Conservation (phyloP, 805 yeast species). For the Wilhelminamyces savonicus region DNA sequence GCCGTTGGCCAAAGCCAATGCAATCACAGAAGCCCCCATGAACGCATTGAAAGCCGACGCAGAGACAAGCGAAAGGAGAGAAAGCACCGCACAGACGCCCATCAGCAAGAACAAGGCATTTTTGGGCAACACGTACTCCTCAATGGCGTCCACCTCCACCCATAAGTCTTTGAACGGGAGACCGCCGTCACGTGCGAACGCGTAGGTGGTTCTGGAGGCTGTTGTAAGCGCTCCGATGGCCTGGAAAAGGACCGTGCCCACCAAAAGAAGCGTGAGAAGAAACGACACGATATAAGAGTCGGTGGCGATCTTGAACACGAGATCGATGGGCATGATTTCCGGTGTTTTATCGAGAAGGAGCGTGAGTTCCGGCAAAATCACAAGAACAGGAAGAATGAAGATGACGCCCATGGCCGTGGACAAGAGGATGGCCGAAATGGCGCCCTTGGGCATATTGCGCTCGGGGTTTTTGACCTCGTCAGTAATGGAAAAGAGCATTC, state of each 20-base stretch:
- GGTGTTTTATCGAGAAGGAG: slow-evolving; percentile 51
- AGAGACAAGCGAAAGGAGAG: slow-evolving; percentile 62
- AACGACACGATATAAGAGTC: slow-evolving; percentile 64
- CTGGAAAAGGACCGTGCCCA: slow-evolving; percentile 68
- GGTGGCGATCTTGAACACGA: slow-evolving; percentile 66
- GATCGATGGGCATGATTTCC: slow-evolving; percentile 71
- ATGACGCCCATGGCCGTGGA: slow-evolving; percentile 66
- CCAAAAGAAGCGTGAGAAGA: slow-evolving; percentile 56
- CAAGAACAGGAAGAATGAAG: slow-evolving; percentile 64
- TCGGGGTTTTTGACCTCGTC: slow-evolving; percentile 80
- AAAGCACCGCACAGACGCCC: slow-evolving; percentile 52
- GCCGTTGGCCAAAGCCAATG: slow-evolving; percentile 69
- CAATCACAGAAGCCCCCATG: slow-evolving; percentile 74
- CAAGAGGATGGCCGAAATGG: slow-evolving; percentile 56
- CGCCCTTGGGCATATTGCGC: slow-evolving; percentile 66
- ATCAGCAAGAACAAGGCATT: slow-evolving; percentile 64
- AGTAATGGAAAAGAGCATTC: slow-evolving; percentile 73
- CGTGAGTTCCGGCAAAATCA: slow-evolving; percentile 63
- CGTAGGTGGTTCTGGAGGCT: slow-evolving; percentile 75
- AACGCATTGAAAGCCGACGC: slow-evolving; percentile 77
- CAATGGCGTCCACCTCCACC: slow-evolving; percentile 56
- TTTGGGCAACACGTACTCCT: slow-evolving; percentile 57
- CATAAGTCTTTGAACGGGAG: slow-evolving; percentile 60
- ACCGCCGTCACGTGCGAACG: slow-evolving; percentile 80
- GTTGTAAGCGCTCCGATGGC: slow-evolving; percentile 78